Evolutionary conservation across 768 basidiomycete genomes (phyloP), one percentile per base, ranked within the genome.

Genomic region (Boletus reticuloceps): DNA sequence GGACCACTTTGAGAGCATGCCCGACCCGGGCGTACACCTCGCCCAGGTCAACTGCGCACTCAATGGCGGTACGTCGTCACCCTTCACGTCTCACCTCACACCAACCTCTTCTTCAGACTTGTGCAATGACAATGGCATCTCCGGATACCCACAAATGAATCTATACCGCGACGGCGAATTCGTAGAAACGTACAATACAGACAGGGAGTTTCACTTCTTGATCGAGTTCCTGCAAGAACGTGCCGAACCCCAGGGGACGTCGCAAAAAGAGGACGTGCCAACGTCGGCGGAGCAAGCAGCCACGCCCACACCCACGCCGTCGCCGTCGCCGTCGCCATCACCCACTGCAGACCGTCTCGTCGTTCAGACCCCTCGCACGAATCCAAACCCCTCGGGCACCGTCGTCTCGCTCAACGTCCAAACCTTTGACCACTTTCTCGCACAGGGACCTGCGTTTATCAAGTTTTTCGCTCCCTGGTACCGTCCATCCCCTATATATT

Each of bases 391-490:
- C 6, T 58, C 57, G 4, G 70, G 68, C 53, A 52, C 59, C 14
- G 63, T 72, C 40, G 51, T 63, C 40, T 16, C 65, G 13, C 62
- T 71, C 47, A 50, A 56, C 29, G 59, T 65, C 0, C 64, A 72
- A 11, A 70, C 74, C 1, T 82, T 84, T 60, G 60, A 72, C 12
- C 47, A 59, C 22, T 72, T 75, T 1, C 68, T 81, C 10, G 61
- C 69, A 0, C 69, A 75, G 40, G 83, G 82, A 3, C 78, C 83
- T 1, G 72, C 79, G 2, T 84, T 89, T 61, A 75, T 88, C 69
- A 88, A 89, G 67, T 98, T 91, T 76, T 98, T 82, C 68, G 96
- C 94, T 0, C 95, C 95, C 0, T 98, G 95, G 88, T 84, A 64
- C 32, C 69, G 66, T 22, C 14, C 25, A 25, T 6, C 42, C 32